Base-by-base conservation (phyloP, 2,329 filamentous ascomycete species). In the Spiromastix sp. region DNA sequence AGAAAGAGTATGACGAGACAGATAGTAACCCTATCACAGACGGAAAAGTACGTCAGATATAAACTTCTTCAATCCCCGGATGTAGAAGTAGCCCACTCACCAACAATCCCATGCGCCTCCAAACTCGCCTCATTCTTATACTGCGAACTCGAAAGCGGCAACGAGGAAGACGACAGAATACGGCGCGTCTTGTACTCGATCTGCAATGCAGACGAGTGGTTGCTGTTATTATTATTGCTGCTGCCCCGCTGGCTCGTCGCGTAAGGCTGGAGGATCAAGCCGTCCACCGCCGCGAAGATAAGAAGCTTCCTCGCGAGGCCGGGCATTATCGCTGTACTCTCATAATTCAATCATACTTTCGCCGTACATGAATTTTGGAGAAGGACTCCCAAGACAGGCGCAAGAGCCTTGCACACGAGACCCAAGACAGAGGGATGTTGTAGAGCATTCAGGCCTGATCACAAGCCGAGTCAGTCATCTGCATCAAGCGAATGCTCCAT, bases 211-310 rank as follows among this genome's bases (percentile, higher is more conserved):
- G 71, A 66, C 13, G 34, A 27, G 10, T 30, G 36, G 64, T 55
- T 17, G 71, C 60, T 25, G n/a, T 67, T 59, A 38, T 55, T 73
- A 70, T 51, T 77, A 72, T 51, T 60, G 56, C 50, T 76, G 56
- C 47, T 66, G 54, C 50, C 47, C 30, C 57, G 56, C 34, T 51
- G 45, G 30, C 52, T 52, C 42, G 50, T 77, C 12, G 74, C 68
- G 19, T 81, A 64, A 17, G 83, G 79, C 50, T 91, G 84, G 29
- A 95, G 70, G 44, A 93, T 67, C 34, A 95, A 70, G 38, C 86
- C 86, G 52, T 95, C 86, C 36, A 80, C 74, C 17, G 85, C 78
- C 37, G 86, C 85, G 59, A 80, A 80, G 47, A 94, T 76, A 45
- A 86, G 56, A 37, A 93, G 64, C 61, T 91, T 93, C 55, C 83